Evolutionary conservation across 1,139 yeast genomes (phyloP).

Genomic region (Geotrichum macrosporum): DNA sequence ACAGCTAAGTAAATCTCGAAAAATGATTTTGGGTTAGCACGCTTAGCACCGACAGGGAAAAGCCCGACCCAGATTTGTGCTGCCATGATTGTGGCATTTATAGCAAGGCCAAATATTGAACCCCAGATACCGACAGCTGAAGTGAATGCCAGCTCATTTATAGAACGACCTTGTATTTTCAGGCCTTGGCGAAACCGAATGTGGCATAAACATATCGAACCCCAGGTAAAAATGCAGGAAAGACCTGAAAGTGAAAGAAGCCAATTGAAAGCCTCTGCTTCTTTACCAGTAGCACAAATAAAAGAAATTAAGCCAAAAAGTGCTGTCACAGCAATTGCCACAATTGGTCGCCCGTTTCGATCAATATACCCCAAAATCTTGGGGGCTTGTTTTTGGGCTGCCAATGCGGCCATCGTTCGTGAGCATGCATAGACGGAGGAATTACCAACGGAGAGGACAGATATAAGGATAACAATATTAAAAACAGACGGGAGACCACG

Average conservation of each 20-base stretch:
- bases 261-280: constrained; percentile 71
- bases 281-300: constrained; percentile 62
- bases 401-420: constrained; percentile 73
- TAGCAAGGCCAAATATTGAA: constrained; percentile 40
- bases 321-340: constrained; percentile 55
- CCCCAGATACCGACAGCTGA: constrained; percentile 72
- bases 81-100: neutral
- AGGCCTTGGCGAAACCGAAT: constrained; percentile 57
- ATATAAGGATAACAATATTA: constrained; percentile 65
- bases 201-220: constrained; percentile 64
- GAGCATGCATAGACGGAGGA: constrained; percentile 75
- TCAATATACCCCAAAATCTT: constrained; percentile 66
- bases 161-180: constrained; percentile 55
- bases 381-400: constrained; percentile 78
- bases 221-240: constrained; percentile 74
- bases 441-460: constrained; percentile 70
- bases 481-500: constrained; percentile 60
- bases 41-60: constrained; percentile 48
- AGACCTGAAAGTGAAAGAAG: constrained; percentile 72
- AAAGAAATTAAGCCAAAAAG: constrained; percentile 63
- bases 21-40: constrained; percentile 42
- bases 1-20: constrained; percentile 50
- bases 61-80: constrained; percentile 59
- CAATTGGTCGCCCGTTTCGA: constrained; percentile 66
- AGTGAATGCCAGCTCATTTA: constrained; percentile 62